Conservation (phyloP, 345 rosid genomes). For the Linum tenue region DNA sequence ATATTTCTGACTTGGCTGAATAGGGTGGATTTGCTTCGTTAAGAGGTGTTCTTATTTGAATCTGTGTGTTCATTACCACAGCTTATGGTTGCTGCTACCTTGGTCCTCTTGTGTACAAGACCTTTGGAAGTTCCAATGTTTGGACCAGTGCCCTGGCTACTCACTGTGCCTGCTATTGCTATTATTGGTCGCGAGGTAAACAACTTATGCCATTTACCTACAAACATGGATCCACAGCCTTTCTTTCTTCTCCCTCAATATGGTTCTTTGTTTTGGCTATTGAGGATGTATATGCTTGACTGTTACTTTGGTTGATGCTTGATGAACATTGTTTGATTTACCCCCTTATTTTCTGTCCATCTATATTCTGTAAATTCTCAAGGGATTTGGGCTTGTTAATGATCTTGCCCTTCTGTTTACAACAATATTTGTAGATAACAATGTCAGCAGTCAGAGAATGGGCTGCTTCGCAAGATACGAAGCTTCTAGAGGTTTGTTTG, state of each 20-base stretch:
- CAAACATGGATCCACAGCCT: neutral
- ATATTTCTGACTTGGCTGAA: neutral
- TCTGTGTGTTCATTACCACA: slow-evolving; percentile 24
- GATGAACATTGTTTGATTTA: neutral
- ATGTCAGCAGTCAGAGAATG: slow-evolving; percentile 99
- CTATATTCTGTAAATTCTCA: neutral
- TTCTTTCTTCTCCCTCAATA: neutral
- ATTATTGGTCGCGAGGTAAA: slow-evolving; percentile 95
- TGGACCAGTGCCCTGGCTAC: slow-evolving; percentile 66
- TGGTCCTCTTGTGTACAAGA: slow-evolving; percentile 74
- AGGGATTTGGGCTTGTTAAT: neutral
- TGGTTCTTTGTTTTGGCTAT: neutral
- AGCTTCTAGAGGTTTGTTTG: slow-evolving; percentile 65
- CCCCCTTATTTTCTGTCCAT: neutral
- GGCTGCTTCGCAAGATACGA: slow-evolving; percentile 91
- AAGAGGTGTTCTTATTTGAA: slow-evolving; percentile 2
- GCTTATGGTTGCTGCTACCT: slow-evolving; percentile 98
- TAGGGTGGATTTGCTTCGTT: neutral
- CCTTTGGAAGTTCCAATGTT: slow-evolving; percentile 49
- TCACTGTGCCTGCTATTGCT: slow-evolving; percentile 80
- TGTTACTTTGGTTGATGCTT: neutral
- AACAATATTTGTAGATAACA: slow-evolving; percentile 55
- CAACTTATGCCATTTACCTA: neutral
- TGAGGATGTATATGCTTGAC: neutral
- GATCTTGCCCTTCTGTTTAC: slow-evolving; percentile 12